Evolutionary conservation across 495 filamentous ascomycete genomes (phyloP).

Genomic region (Neurospora sp.): DNA sequence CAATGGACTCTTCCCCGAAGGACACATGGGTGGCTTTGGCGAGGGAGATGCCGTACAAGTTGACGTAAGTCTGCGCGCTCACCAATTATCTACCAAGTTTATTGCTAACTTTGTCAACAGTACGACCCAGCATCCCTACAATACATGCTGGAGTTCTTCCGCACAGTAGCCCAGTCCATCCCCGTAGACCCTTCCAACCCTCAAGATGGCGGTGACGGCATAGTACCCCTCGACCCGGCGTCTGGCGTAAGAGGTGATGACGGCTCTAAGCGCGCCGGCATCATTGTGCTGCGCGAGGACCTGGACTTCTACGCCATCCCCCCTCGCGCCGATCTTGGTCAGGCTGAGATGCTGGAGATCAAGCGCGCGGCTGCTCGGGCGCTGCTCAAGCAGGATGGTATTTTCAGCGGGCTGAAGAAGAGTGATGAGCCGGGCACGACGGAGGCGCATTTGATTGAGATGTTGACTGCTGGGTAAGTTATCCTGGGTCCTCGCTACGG

Average conservation of each 20-base stretch:
- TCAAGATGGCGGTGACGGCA: constrained; percentile 50
- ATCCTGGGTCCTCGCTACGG: too few species aligned
- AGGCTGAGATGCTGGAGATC: constrained; percentile 88
- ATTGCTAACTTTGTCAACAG: constrained; percentile 47
- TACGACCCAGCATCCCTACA: constrained; percentile 93
- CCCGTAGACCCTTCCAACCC: constrained; percentile 55
- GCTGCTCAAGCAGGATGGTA: constrained; percentile 82
- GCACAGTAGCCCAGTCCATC: constrained; percentile 87
- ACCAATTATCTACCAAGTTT: constrained; percentile 41
- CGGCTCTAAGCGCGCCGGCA: constrained; percentile 70
- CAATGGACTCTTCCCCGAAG: constrained; percentile 94
- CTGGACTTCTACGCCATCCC: constrained; percentile 97
- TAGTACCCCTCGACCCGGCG: constrained; percentile 46
- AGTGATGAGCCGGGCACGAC: constrained; percentile 95
- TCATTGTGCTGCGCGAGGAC: constrained; percentile 94
- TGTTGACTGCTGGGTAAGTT: constrained; percentile 91
- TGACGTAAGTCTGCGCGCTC: constrained; percentile 58
- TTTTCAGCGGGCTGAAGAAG: constrained; percentile 88
- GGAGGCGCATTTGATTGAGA: constrained; percentile 97
- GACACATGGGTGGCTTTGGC: constrained; percentile 81
- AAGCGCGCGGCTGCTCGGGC: constrained; percentile 88
- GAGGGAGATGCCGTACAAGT: constrained; percentile 94
- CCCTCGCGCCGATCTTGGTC: constrained; percentile 72
- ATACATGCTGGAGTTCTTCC: constrained; percentile 99
- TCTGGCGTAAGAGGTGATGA: constrained; percentile 30